Percentiles rank a stretch among this genome's conserved stretches.
Evolutionary conservation across 345 rosid genomes (phyloP).

Genomic region (Triadica sebifera): DNA sequence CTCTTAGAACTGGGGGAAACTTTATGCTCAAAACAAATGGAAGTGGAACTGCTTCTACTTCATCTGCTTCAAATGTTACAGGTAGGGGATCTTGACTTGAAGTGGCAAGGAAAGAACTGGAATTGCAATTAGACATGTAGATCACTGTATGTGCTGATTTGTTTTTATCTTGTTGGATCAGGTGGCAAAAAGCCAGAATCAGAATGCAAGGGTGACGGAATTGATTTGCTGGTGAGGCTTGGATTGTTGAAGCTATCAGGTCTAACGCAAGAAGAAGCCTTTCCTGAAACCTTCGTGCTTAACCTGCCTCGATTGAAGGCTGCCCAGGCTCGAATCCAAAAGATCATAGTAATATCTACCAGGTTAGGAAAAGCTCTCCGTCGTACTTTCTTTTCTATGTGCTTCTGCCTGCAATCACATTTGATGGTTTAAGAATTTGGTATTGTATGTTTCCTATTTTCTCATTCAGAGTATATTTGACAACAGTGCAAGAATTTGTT

Average conservation of each 20-base stretch:
- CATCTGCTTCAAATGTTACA: slow-evolving; percentile 32
- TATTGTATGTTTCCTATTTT: neutral
- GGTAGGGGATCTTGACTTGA: slow-evolving; percentile 29
- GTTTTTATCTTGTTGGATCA: slow-evolving; percentile 23
- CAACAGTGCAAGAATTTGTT: no score
- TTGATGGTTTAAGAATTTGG: neutral
- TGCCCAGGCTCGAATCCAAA: slow-evolving; percentile 78
- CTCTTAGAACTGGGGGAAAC: slow-evolving; percentile 79
- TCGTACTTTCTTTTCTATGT: neutral
- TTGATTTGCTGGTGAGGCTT: slow-evolving; percentile 69
- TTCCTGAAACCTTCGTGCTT: slow-evolving; percentile 74
- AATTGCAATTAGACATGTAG: neutral
- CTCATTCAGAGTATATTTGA: neutral
- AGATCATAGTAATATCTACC: slow-evolving; percentile 63
- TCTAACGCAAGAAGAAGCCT: slow-evolving; percentile 44
- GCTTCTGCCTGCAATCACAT: neutral
- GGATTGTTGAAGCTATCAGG: slow-evolving; percentile 81
- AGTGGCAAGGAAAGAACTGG: no score
- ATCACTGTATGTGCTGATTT: neutral
- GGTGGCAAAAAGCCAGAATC: slow-evolving; percentile 43
- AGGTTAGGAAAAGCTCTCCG: slow-evolving; percentile 41
- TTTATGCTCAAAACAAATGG: slow-evolving; percentile 32
- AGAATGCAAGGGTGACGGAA: slow-evolving; percentile 49
- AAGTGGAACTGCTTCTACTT: slow-evolving; percentile 16
- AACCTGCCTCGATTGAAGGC: slow-evolving; percentile 66